Conservation (phyloP, 192 early-diverging fungal species). For the Coemansia sp. region DNA sequence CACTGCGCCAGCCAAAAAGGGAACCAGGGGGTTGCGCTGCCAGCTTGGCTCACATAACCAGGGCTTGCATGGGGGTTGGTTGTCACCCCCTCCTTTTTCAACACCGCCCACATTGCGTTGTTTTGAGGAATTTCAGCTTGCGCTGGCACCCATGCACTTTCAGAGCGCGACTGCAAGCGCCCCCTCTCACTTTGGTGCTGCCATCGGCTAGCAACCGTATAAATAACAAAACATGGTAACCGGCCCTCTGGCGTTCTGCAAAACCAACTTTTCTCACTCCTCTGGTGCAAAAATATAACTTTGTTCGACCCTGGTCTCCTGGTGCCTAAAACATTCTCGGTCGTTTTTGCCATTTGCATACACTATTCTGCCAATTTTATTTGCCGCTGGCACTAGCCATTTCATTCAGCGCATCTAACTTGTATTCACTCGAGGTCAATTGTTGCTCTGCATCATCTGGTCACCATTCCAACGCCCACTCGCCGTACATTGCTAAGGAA, state of each 20-base stretch:
- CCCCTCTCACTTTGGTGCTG: not conserved
- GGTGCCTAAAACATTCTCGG: not conserved
- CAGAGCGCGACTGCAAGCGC: not conserved
- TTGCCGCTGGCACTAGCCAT: constrained; percentile 1
- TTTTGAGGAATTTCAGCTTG: not conserved
- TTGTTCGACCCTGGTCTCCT: not conserved
- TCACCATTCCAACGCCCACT: not conserved
- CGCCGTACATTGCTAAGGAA: not conserved
- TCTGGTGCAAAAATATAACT: not conserved
- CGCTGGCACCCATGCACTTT: not conserved
- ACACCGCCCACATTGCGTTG: not conserved
- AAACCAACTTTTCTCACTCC: not conserved
- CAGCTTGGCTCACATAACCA: not conserved
- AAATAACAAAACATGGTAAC: not conserved
- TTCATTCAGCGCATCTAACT: not conserved
- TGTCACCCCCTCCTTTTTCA: not conserved
- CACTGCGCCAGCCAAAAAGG: constrained; percentile 1
- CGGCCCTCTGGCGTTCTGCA: not conserved
- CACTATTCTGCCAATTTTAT: not conserved
- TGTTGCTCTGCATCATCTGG: not conserved
- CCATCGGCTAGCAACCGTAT: not conserved
- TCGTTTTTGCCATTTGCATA: not conserved
- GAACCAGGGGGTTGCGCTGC: not conserved
- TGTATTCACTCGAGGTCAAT: not conserved
- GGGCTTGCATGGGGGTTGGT: not conserved